Base-by-base conservation (phyloP, 805 yeast genomes). In the Lipomyces lipofer region DNA sequence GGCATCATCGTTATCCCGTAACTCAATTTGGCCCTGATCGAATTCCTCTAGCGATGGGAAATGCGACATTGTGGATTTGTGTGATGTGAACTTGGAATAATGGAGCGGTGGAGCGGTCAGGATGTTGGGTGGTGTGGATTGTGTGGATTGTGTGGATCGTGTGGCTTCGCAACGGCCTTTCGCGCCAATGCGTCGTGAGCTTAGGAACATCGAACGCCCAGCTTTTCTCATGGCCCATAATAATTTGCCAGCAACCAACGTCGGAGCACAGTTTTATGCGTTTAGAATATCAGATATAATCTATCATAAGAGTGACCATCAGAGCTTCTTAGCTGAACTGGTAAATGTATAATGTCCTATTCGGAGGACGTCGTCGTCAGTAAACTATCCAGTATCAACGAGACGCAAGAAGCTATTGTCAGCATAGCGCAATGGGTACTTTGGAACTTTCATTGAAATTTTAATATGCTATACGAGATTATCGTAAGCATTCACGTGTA, bases 391-490 rank as follows among this genome's bases (percentile, higher is more conserved):
- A 43, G 59, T 22, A 70, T 83, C 33, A 78, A 75, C 54, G 86
- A 83, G 59, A 78, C 88, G 1, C 88, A 82, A 64, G 87, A 83
- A 54, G 78, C 86, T n/a, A 85, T 85, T 59, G 86, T 84, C 35
- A 75, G 83, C n/a, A 79, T 84, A 1, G 79, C 88, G 0, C 88
- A 84, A 64, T 85, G 91, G 91, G 79, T 78, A 24, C 66, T 66
- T 70, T 36, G 68, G 36, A 24, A 13, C 30, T 4, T 36, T 36
- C 32, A n/a, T n/a, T n/a, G n/a, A n/a, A n/a, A n/a, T 10, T n/a
- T 10, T 49, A 8, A 17, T 10, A 19, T 17, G 28, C 32, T 22
- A 7, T 9, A 22, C 5, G 27, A 15, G 17, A 19, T 28, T 15
- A 6, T n/a, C 10, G 17, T 30, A 36, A 15, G 12, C 6, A 44